Evolutionary conservation across 1,284 basidiomycete species (phyloP), one percentile per base, ranked within the genome.

Genomic region (Caloboletus firmus): DNA sequence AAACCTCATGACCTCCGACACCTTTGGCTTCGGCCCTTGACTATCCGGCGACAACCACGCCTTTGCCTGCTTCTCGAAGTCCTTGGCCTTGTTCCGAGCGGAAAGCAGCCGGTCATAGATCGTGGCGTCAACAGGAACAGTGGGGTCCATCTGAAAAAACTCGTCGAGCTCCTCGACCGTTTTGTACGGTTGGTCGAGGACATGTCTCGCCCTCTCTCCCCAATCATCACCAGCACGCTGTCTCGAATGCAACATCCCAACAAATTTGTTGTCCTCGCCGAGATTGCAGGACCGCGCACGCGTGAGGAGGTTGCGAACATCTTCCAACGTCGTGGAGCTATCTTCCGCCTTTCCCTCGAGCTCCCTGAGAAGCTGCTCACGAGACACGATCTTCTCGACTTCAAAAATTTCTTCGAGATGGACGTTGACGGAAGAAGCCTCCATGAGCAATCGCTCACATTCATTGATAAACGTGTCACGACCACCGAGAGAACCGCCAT

Each of bases 401-500:
- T 90, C 83, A 17, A 78, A 70, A 20, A 93, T 76, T 67, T 92
- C 87, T 37, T 89, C 83, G 5, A 94, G 76, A 45, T 82, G 75
- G n/a, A 94, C 87, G 58, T 92, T 92, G 52, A 93, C 68, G 9
- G 87, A 86, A 10, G 83, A 84, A 9, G 84, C 86, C 37, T 88
- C 80, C 41, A 83, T 68, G 45, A 92, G 77, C 2, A 91, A 72
- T 45, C 79, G 81, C 60, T 86, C 85, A 69, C 89, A 91, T 51
- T 89, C 84, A 51, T 78, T 77, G 59, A 89, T 74, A 65, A 79
- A 86, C 31, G 73, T 72, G 44, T 82, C 80, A n/a, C 83, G 79
- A 41, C 82, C 77, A 5, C 74, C 68, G 7, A 56, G 53, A 28
- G 62, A 63, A 6, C 73, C 67, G 3, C 71, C 62, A 5, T 69